Base-by-base conservation (phyloP, 768 basidiomycete genomes). In the Pisolithus microcarpus region DNA sequence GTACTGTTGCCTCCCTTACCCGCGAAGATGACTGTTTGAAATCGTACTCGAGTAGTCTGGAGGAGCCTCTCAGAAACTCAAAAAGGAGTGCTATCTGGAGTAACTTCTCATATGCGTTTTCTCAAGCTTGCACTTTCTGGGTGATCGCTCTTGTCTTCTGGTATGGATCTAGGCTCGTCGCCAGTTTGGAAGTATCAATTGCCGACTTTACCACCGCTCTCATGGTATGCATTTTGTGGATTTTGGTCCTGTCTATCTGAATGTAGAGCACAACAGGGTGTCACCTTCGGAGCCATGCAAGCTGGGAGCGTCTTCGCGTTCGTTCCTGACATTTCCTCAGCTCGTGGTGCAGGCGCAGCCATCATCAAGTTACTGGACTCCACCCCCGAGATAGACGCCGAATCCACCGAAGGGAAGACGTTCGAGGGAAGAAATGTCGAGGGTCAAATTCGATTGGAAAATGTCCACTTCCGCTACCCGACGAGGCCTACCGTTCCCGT, bases 401-500 rank as follows among this genome's bases (percentile, higher is more conserved):
- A 90, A 57, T 85, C 84, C 0, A 67, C 72, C 2, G 80, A 77
- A 44, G 87, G 87, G 51, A 81, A 81, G 61, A 58, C 58, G 0
- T 58, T 84, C 18, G 72, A 78, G 38, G 61, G 66, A 18, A 58
- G 69, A 16, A 66, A 69, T 16, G 72, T 76, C 31, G 61, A 67
- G 31, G 87, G 88, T 13, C 82, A 80, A 52, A 81, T 95, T 52
- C 77, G 75, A 21, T 80, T 95, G 56, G 84, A 93, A 64, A 76
- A 85, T 56, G 76, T 95, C 28, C 80, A 84, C 63, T 96, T 97
- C 79, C 81, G 88, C 13, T 96, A 97, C 69, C 93, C 93, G 0
- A 89, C 88, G 8, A 76, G 93, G 42, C 87, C 89, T 38, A 81
- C 80, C 58, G 83, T 90, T 15, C 86, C 86, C 46, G 91, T 97